phyloP scores from a whole-genome alignment of 495 filamentous ascomycete species.

The Trichoderma orchidacearum region DNA sequence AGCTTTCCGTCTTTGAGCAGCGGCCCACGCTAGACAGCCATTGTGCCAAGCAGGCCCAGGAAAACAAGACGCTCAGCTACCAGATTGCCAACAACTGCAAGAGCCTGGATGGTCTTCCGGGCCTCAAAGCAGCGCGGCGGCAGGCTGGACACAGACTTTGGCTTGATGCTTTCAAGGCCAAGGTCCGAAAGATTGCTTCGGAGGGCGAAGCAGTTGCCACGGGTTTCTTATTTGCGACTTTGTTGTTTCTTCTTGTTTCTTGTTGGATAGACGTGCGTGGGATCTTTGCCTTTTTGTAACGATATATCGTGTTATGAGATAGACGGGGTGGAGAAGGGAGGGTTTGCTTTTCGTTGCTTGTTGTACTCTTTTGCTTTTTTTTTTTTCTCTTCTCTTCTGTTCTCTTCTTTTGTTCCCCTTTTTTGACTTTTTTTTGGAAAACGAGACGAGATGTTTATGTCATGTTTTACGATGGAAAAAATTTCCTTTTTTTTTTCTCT shows the following conservation, averaged over 20 bases:
- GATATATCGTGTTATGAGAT: background rate
- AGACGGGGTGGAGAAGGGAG: background rate
- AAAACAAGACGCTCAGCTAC: slow-evolving; percentile 27
- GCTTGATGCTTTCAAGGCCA: slow-evolving; percentile 4
- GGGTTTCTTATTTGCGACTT: slow-evolving; percentile 5
- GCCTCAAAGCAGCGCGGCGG: slow-evolving; percentile 18
- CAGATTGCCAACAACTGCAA: slow-evolving; percentile 30
- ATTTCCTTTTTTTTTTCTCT: background rate
- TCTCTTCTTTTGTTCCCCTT: background rate
- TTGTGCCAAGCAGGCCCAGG: slow-evolving; percentile 22
- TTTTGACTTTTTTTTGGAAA: background rate
- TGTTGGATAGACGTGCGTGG: background rate
- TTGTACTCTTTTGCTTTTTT: background rate
- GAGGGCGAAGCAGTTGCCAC: slow-evolving; percentile 5
- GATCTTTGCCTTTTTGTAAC: background rate
- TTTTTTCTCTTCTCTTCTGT: background rate
- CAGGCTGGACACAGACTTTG: slow-evolving; percentile 6
- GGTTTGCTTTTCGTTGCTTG: background rate
- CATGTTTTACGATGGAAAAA: too few relatives aligned
- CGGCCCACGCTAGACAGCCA: slow-evolving; percentile 32
- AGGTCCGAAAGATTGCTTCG: background rate
- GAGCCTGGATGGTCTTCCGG: slow-evolving; percentile 42
- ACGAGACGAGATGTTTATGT: too few relatives aligned
- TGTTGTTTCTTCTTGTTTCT: slow-evolving; percentile 6
- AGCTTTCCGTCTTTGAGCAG: slow-evolving; percentile 19